Evolutionary conservation across 1,284 basidiomycete species (phyloP), one percentile per base, ranked within the genome.

Genomic region (Cutaneotrichosporon spelunceum): DNA sequence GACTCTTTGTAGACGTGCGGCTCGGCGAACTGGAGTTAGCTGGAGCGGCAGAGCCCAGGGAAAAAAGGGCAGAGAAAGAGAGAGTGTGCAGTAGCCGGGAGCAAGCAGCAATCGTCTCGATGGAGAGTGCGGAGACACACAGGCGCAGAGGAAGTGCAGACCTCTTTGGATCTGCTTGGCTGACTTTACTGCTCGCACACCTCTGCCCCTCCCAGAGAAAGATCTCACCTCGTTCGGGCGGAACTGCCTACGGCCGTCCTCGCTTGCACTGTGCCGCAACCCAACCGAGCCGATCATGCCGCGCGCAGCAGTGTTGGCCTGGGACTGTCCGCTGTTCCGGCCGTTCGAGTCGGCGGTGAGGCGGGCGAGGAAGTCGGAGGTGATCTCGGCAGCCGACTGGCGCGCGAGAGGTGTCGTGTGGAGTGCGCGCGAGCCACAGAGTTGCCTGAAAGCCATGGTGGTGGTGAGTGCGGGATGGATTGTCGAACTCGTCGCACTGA

Each of bases 291-390:
- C 47, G n/a, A 66, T 60, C 65, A 66, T 66, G 21, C 50, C 45
- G 45, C 65, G 61, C 53, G 65, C 59, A 0, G 56, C 59, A 21
- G 49, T 60, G 48, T 60, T 50, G n/a, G 48, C 27, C 29, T 13
- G 16, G 14, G 59, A 29, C 30, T 57, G 42, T n/a, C 48, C 29
- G 14, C 30, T 27, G 19, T 57, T 23, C 36, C 11, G 26, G 16
- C 52, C n/a, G 23, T 48, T 19, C 19, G 30, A 33, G n/a, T 39
- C 14, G 21, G 21, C 34, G 19, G 50, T 60, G 33, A 66, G 61
- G 30, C 61, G 61, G 36, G 65, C 59, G 50, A 66, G 65, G 21
- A 63, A 66, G 61, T 66, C 61, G 34, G 65, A 61, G 11, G 65
- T 63, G 50, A 59, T 54, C 44, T 60, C 49, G 56, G 53, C 33